Percentiles rank a stretch among this genome's conserved stretches.
phyloP scores from a whole-genome alignment of 2,329 filamentous ascomycete species.

The Epichloe aotearoae region DNA sequence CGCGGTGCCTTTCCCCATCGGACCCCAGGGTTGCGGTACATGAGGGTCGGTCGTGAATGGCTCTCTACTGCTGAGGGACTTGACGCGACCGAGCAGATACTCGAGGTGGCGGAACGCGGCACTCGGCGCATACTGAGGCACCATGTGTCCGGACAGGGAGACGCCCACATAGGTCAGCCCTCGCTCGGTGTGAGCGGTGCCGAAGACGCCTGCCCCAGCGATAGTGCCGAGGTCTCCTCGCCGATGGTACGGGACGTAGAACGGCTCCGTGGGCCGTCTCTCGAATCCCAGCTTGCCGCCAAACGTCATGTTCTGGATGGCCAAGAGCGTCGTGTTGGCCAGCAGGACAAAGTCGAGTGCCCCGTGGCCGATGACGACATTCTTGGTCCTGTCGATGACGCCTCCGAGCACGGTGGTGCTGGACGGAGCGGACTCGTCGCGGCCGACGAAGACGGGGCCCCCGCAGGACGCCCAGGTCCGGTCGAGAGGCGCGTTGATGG shows the following conservation, averaged over 20 bases:
- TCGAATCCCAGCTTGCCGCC: slow-evolving; percentile 57
- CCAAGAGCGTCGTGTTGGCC: slow-evolving; percentile 53
- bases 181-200: slow-evolving; percentile 56
- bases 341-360: slow-evolving; percentile 55
- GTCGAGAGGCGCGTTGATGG: slow-evolving; percentile 48
- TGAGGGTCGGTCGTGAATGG: not conserved
- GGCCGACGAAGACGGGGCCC: slow-evolving; percentile 23
- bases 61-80: slow-evolving; percentile 26
- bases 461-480: slow-evolving; percentile 43
- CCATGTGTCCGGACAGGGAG: slow-evolving; percentile 51
- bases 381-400: slow-evolving; percentile 58
- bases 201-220: slow-evolving; percentile 49
- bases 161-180: slow-evolving; percentile 59
- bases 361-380: slow-evolving; percentile 64
- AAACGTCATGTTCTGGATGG: slow-evolving; percentile 74
- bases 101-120: slow-evolving; percentile 60
- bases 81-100: slow-evolving; percentile 58
- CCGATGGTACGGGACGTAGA: slow-evolving; percentile 46
- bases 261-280: slow-evolving; percentile 40
- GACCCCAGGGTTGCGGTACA: not conserved
- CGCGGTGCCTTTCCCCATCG: not conserved
- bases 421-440: slow-evolving; percentile 10
- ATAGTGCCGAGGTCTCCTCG: slow-evolving; percentile 20
- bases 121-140: slow-evolving; percentile 52
- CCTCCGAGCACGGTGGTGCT: slow-evolving; percentile 32